phyloP scores from a whole-genome alignment of 2,329 filamentous ascomycete species.

The Gremmenia infestans region DNA sequence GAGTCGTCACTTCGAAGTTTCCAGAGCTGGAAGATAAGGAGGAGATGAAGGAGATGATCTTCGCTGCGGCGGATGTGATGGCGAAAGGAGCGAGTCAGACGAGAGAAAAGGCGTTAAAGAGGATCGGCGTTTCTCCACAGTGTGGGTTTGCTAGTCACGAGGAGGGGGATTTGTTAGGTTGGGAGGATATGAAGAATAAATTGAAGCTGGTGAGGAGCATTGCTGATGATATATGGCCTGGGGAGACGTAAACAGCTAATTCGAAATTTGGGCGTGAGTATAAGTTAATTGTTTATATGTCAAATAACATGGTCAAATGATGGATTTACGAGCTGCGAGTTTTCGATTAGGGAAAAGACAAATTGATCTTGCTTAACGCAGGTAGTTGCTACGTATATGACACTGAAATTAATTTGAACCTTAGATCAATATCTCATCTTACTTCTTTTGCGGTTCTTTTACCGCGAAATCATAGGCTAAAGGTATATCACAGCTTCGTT shows the following conservation, averaged over 20 bases:
- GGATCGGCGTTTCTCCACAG: constrained; percentile 65
- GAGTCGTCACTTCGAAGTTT: constrained; percentile 61
- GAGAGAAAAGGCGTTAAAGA: constrained; percentile 62
- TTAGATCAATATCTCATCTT: no score
- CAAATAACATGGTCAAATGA: no score
- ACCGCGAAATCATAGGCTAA: no score
- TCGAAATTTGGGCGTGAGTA: background rate
- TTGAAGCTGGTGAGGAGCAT: constrained; percentile 65
- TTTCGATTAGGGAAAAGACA: no score
- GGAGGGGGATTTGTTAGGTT: constrained; percentile 61
- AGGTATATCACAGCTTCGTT: no score
- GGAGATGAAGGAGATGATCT: constrained; percentile 55
- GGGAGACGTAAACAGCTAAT: constrained; percentile 12
- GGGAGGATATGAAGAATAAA: constrained; percentile 71
- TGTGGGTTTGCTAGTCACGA: constrained; percentile 69
- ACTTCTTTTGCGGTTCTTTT: no score
- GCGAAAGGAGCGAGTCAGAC: constrained; percentile 63
- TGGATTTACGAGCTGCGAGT: no score
- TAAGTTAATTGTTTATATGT: no score
- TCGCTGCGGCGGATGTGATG: constrained; percentile 62
- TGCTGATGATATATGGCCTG: constrained; percentile 66
- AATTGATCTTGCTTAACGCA: no score
- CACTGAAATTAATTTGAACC: no score
- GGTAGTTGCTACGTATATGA: no score
- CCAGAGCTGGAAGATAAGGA: constrained; percentile 59